Evolutionary conservation across 768 basidiomycete genomes (phyloP), one percentile per base, ranked within the genome.

Genomic region (Boletales sp.): DNA sequence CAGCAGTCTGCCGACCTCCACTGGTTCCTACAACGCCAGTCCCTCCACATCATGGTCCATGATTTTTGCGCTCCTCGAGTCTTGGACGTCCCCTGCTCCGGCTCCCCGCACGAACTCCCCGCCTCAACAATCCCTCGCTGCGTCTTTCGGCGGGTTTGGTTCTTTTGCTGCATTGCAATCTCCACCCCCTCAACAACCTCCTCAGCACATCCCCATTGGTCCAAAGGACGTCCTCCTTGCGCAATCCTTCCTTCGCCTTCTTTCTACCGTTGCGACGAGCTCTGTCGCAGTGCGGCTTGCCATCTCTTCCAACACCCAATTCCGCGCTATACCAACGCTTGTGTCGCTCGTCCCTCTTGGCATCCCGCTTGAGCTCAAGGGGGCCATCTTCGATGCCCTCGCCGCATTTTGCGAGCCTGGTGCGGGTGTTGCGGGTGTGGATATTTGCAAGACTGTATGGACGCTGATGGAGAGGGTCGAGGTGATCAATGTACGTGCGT

Each of bases 331-430:
- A 52, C 84, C 84, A 1, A 87, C 88, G 0, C 72, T 95, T 4
- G 77, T 94, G 31, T 80, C 84, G 0, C 78, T 95, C 31, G 79
- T 93, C 43, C 87, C 88, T 3, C 75, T 90, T 1, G 77, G 84
- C 11, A 78, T 94, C n/a, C 90, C 92, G 1, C 74, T 94, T n/a
- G 90, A 94, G 59, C 75, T 95, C 44, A 95, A 95, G 57, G 93
- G 90, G 6, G 82, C 87, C 0, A 71, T 94, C 4, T 89, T 94
- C 55, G 82, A 89, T 37, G 81, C 90, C 0, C 72, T 94, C 8
- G 79, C 87, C 7, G 83, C 90, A 2, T 94, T 95, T 70, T 89
- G 90, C 53, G 77, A 82, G 46, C 86, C 90, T 8, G 90, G 89
- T 9, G 90, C 86, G 0, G 87, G 89, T 2, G 59, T 67, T 11